phyloP scores from a whole-genome alignment of 805 yeast species.

The Ogataea angusta region DNA sequence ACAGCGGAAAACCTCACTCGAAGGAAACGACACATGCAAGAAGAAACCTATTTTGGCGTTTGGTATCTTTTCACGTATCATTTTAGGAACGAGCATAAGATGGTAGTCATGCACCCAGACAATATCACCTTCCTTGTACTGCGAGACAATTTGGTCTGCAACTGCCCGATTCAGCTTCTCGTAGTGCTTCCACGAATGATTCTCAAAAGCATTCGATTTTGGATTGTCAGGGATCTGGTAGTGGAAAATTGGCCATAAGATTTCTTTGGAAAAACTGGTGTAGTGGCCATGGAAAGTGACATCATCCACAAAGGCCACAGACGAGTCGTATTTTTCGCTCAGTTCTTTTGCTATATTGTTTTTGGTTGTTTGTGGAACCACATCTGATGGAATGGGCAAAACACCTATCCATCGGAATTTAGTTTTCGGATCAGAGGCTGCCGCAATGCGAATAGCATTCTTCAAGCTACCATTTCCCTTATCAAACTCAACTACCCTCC shows the following conservation, averaged over 20 bases:
- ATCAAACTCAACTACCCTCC: constrained; percentile 65
- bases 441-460: constrained; percentile 73
- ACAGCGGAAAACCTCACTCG: constrained; percentile 92
- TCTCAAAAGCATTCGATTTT: constrained; percentile 90
- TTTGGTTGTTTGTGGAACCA: constrained; percentile 56
- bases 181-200: constrained; percentile 89
- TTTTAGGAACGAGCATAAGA: constrained; percentile 75
- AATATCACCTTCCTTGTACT: constrained; percentile 70
- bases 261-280: constrained; percentile 86
- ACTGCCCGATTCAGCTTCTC: constrained; percentile 68
- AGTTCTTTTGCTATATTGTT: constrained; percentile 49
- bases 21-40: constrained; percentile 91
- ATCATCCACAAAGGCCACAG: constrained; percentile 73
- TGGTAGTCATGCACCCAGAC: constrained; percentile 97
- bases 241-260: constrained; percentile 91
- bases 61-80: constrained; percentile 76
- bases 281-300: constrained; percentile 86
- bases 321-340: constrained; percentile 48
- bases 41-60: constrained; percentile 87
- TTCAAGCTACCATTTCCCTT: constrained; percentile 87
- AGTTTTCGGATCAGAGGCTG: constrained; percentile 36
- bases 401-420: constrained; percentile 82
- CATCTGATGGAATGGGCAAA: constrained; percentile 86
- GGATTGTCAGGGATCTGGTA: constrained; percentile 96
- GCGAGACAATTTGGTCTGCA: constrained; percentile 69